Evolutionary conservation across 2,329 filamentous ascomycete genomes (phyloP).

Genomic region (Thelonectria rubi): DNA sequence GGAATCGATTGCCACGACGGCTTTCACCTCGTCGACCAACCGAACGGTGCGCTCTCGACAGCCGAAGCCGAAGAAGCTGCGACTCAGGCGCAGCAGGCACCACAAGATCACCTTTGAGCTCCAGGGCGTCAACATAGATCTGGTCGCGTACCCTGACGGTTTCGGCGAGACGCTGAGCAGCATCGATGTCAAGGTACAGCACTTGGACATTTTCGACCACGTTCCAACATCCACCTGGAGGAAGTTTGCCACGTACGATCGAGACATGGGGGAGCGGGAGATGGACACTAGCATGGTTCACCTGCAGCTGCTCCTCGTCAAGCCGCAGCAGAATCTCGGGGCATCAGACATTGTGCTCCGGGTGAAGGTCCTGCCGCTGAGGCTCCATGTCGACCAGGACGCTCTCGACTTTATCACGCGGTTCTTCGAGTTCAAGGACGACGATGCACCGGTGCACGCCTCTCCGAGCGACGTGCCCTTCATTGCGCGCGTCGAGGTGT

Average conservation of each 20-base stretch:
- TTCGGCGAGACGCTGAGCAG: constrained; percentile 87
- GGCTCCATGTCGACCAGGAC: constrained; percentile 96
- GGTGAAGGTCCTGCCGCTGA: constrained; percentile 80
- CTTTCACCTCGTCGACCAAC: constrained; percentile 67
- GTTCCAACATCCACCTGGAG: constrained; percentile 97
- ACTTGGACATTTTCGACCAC: constrained; percentile 93
- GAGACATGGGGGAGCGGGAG: constrained; percentile 86
- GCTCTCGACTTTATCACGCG: constrained; percentile 95
- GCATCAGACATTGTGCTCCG: constrained; percentile 90
- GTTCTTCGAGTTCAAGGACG: constrained; percentile 98
- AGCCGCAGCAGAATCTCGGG: constrained; percentile 82
- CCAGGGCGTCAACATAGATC: constrained; percentile 81
- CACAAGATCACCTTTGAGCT: constrained; percentile 98
- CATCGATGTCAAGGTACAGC: constrained; percentile 81
- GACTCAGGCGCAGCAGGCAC: constrained; percentile 82
- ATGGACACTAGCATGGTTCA: constrained; percentile 90
- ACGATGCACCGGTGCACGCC: constrained; percentile 62
- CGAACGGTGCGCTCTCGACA: constrained; percentile 55
- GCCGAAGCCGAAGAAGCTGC: constrained; percentile 68
- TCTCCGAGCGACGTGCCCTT: constrained; percentile 81
- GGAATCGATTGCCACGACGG: constrained; percentile 84
- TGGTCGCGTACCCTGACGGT: constrained; percentile 80
- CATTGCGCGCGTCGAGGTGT: constrained; percentile 88
- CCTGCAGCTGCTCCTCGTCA: constrained; percentile 86
- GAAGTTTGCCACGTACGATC: constrained; percentile 95